Percentiles rank a stretch among this genome's conserved stretches.
Evolutionary conservation across 257 asterid species (phyloP).

Genomic region (Jasminum sambac): DNA sequence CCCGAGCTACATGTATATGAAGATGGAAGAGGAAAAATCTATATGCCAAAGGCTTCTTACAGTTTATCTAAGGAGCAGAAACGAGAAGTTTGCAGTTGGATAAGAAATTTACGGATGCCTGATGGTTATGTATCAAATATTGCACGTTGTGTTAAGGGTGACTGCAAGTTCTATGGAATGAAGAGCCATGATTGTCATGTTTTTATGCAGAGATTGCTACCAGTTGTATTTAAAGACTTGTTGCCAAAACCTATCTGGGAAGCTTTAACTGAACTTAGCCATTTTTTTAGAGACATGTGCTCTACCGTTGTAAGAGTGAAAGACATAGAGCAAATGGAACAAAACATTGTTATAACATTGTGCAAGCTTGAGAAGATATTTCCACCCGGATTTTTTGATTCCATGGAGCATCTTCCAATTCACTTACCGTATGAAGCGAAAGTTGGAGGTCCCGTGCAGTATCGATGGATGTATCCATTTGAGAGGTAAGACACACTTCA

Average conservation of each 20-base stretch:
- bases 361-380: conserved; percentile 6
- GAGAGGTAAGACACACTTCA: too few species aligned
- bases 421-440: too few species aligned
- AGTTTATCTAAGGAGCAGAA: too few species aligned
- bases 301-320: background rate
- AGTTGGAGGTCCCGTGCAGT: background rate
- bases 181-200: conserved; percentile 4
- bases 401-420: too few species aligned
- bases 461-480: too few species aligned
- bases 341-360: background rate
- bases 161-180: conserved; percentile 2
- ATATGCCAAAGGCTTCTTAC: background rate
- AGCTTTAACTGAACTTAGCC: background rate
- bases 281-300: background rate
- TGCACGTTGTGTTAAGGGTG: background rate
- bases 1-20: background rate
- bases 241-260: conserved; percentile 2
- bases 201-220: background rate
- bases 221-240: background rate
- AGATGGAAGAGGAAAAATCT: background rate
- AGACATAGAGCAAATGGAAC: background rate
- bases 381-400: background rate
- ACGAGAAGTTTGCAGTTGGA: too few species aligned
- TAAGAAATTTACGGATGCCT: too few species aligned
- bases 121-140: too few species aligned